Conservation (phyloP, 306 rosid genomes). For the Prunus salicina region DNA sequence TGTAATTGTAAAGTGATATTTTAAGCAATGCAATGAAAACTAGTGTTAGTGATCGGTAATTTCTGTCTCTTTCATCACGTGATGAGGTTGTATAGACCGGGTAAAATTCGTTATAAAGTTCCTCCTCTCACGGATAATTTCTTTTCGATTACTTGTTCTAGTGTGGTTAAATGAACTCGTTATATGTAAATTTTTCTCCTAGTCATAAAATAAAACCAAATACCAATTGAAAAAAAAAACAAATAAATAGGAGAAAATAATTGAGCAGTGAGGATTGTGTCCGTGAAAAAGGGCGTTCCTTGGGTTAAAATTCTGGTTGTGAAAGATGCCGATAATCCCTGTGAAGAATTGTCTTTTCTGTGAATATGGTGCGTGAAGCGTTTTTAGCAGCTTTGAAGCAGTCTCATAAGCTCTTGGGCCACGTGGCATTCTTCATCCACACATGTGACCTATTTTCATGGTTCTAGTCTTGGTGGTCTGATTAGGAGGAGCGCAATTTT, state of each 20-base stretch:
- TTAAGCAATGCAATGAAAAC: too few species aligned
- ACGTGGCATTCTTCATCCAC: background rate
- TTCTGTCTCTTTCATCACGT: too few species aligned
- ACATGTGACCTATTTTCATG: background rate
- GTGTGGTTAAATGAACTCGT: too few species aligned
- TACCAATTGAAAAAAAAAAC: background rate
- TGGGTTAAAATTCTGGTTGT: background rate
- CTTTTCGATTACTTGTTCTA: too few species aligned
- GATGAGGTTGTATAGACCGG: too few species aligned
- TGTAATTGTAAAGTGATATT: too few species aligned
- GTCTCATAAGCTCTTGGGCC: background rate
- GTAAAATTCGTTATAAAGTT: too few species aligned
- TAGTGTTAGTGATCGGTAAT: too few species aligned
- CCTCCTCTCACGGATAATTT: too few species aligned
- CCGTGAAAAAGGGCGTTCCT: background rate
- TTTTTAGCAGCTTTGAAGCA: slow-evolving; percentile 22
- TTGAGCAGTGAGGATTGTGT: background rate
- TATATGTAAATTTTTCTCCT: background rate
- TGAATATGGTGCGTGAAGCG: background rate
- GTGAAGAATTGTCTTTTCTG: background rate
- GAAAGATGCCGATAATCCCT: background rate
- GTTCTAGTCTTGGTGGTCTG: background rate
- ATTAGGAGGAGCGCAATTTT: background rate
- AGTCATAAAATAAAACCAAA: background rate
- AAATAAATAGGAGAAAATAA: background rate